Base-by-base conservation (phyloP, 140 eudicot species). In the Eryngium alpinum region DNA sequence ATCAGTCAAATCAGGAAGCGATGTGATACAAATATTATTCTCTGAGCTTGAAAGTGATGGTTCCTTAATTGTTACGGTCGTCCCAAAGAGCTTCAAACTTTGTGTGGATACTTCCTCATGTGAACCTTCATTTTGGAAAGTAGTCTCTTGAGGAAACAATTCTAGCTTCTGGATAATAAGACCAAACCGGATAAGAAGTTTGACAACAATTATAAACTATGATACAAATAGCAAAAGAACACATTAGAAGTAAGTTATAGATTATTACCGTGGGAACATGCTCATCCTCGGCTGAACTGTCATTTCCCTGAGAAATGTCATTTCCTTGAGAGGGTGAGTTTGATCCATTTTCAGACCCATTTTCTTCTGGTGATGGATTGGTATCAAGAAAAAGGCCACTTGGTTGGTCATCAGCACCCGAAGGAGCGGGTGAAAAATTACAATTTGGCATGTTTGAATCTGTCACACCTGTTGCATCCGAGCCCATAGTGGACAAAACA, bases 31-130 rank as follows among this genome's bases (percentile, higher is more conserved):
- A 9, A 24, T 18, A 21, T 72, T 72, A 10, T 82, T 32, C 59
- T 81, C 33, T 44, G 65, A 76, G 79, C 56, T 50, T 25, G 87
- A 75, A 75, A 85, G 74, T 56, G 86, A 78, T 34, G 91, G 85
- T 28, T 79, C 88, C 3, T 81, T 83, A 63, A 93, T 86, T 49
- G 88, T 80, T 1, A 93, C 91, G 0, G 93, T 92, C 85, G 91
- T 86, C 73, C 98, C 98, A 82, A 94, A 94, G 44, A 94, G 93
- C 92, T 91, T 94, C 88, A 94, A 79, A 84, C 91, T 84, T 75
- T 85, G 91, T 13, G 90, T 79, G 11, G 92, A 84, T 56, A 91
- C 85, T 76, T 28, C 78, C 22, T 85, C 91, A 2, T 81, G 85
- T 32, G 87, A 44, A 31, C 81, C 87, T 79, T 87, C 88, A 53